Evolutionary conservation across 1,284 basidiomycete genomes (phyloP), one percentile per base, ranked within the genome.

Genomic region (Meripilus lineatus): DNA sequence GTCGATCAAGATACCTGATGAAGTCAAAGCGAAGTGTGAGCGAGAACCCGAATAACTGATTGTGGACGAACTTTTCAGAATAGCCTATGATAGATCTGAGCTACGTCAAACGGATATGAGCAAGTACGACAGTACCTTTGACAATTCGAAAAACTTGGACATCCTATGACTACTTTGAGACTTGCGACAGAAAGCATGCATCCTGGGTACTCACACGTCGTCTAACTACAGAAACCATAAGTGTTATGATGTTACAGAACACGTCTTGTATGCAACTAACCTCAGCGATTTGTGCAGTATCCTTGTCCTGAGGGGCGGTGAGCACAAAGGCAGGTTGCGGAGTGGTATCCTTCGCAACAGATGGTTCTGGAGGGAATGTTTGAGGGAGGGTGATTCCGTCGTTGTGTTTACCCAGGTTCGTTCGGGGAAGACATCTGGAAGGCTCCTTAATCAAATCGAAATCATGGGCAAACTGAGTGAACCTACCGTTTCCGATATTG

Each of bases 81-180:
- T 26, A n/a, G 38, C 38, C 36, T 37, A 23, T 4, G 23, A 8
- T 14, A 20, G 5, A 21, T 7, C 18, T 37, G 6, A 37, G 36
- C 17, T 14, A 5, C 21, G 6, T 23, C 5, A 5, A 5, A 37
- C 14, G 36, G 23, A 7, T 10, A 42, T 14, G 18, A 23, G 40
- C 13, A 3, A 6, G 4, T 20, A 40, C 20, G 26, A n/a, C n/a
- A n/a, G n/a, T 21, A 74, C 79, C 56, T 78, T 74, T 1, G 84
- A 85, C 38, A 84, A 75, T 0, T 68, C 68, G 1, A 80, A 66
- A 47, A 79, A 86, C 64, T 86, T 85, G 44, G 81, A 78, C 18
- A 86, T 58, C 6, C 81, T 84, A 44, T 14, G 42, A 33, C 24
- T 17, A 37, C 23, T 20, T 10, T 18, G 32, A 18, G 13, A 47